Conservation (phyloP, 192 early-diverging fungal genomes). For the Chytriomyces sp. region DNA sequence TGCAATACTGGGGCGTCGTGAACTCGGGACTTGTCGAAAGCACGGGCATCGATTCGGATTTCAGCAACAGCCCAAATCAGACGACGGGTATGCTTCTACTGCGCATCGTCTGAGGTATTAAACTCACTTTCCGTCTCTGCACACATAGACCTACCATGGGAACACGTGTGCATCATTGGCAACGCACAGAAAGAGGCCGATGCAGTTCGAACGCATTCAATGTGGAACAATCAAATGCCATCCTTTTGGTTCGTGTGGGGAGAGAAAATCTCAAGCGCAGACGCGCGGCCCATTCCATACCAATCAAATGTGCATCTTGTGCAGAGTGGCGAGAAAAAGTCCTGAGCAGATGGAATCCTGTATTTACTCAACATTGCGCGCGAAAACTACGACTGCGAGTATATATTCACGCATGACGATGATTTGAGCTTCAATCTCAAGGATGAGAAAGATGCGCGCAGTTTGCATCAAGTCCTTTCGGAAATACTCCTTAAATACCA, state of each 20-base stretch:
- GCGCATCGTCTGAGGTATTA: no score
- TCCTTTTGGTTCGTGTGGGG: slow-evolving; percentile 44
- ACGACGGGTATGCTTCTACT: no score
- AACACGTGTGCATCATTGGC: slow-evolving; percentile 46
- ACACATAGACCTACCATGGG: slow-evolving; percentile 12
- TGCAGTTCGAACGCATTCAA: slow-evolving; percentile 36
- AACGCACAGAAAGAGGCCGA: slow-evolving; percentile 36
- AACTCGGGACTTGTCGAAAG: no score
- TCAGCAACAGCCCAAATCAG: no score
- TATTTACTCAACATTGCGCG: slow-evolving; percentile 19
- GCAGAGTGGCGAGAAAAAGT: slow-evolving; percentile 22
- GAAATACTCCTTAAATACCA: slow-evolving; percentile 35
- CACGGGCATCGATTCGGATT: no score
- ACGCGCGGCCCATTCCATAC: background rate
- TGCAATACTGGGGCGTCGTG: no score
- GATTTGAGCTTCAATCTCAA: slow-evolving; percentile 19
- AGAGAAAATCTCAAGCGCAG: slow-evolving; percentile 5
- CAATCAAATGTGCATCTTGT: slow-evolving; percentile 12
- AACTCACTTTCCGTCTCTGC: no score
- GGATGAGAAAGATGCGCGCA: slow-evolving; percentile 4
- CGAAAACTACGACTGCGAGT: slow-evolving; percentile 34
- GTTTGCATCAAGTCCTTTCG: slow-evolving; percentile 15
- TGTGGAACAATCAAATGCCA: slow-evolving; percentile 33
- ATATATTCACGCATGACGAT: slow-evolving; percentile 46
- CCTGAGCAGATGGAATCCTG: slow-evolving; percentile 41